These are phyloP conservation scores for Zoysia japonica DNA, from an alignment of 176 grass and related monocot genomes.

Conservation along the genomic window DNA sequence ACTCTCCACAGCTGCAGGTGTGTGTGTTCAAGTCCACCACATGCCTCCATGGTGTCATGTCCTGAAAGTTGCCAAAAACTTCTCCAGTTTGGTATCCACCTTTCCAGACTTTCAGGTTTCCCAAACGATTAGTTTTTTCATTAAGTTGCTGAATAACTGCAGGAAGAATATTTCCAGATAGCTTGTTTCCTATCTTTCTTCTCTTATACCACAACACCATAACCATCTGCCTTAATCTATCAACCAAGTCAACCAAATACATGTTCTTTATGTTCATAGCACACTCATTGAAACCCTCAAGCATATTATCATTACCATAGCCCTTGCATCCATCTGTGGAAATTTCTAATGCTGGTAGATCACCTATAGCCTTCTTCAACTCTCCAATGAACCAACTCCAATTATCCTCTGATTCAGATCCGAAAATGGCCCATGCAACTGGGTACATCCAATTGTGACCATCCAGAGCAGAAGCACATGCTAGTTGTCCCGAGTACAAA, in stretches of 20 bases:
- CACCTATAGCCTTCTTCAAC: conserved; percentile 12
- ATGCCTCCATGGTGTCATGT: conserved; percentile 15
- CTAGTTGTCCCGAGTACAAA: background rate
- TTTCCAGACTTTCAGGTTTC: conserved; percentile 13
- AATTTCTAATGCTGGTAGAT: conserved; percentile 8
- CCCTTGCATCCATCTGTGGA: background rate
- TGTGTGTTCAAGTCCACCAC: conserved; percentile 11
- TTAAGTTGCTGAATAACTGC: conserved; percentile 22
- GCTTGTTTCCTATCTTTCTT: conserved; percentile 12
- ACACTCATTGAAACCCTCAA: conserved; percentile 7
- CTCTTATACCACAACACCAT: conserved; percentile 11
- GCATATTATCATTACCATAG: conserved; percentile 17
- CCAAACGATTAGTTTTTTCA: background rate
- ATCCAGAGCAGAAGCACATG: background rate
- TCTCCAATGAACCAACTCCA: conserved; percentile 23
- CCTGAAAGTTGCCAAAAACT: conserved; percentile 18
- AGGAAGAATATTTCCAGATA: conserved; percentile 30
- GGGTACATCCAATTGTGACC: conserved; percentile 19
- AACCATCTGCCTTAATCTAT: conserved; percentile 25
- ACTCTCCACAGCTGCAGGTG: conserved; percentile 20
- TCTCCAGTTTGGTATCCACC: conserved; percentile 1
- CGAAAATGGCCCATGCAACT: conserved; percentile 31
- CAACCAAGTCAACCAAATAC: conserved; percentile 25
- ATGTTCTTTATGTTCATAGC: conserved; percentile 24
- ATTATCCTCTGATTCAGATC: conserved; percentile 17